A percentile compares a stretch with the other conserved stretches of the same genome.
phyloP scores from a whole-genome alignment of 257 asterid species.

The Misopates orontium region DNA sequence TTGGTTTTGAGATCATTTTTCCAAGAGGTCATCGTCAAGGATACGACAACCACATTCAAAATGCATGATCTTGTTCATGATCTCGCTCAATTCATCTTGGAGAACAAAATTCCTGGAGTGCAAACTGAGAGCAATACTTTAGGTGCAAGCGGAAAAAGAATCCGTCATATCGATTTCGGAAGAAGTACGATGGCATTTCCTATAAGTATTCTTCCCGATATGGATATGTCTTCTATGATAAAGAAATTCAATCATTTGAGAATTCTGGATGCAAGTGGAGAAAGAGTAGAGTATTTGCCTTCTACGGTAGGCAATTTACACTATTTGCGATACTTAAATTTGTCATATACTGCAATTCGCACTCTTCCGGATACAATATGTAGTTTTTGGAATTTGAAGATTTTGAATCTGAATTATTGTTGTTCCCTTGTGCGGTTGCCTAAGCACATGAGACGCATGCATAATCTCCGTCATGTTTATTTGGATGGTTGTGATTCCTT shows the following conservation, averaged over 20 bases:
- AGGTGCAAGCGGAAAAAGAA: neutral
- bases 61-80: slow-evolving; percentile 35
- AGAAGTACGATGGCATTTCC: neutral
- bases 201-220: neutral
- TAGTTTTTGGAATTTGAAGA: too few relatives aligned
- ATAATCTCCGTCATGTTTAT: slow-evolving; percentile 35
- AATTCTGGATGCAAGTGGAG: slow-evolving; percentile 23
- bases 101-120: slow-evolving; percentile 4
- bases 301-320: too few relatives aligned
- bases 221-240: slow-evolving; percentile 1
- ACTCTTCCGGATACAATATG: too few relatives aligned
- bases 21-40: slow-evolving; percentile 13
- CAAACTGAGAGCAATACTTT: neutral
- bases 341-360: too few relatives aligned
- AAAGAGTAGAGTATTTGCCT: too few relatives aligned
- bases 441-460: slow-evolving; percentile 18
- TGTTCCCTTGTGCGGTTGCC: slow-evolving; percentile 21
- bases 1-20: slow-evolving; percentile 27
- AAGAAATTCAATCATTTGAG: slow-evolving; percentile 4
- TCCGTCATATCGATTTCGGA: slow-evolving; percentile 11
- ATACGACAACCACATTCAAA: slow-evolving; percentile 9
- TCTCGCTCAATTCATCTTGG: slow-evolving; percentile 21
- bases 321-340: too few relatives aligned
- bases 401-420: too few relatives aligned
- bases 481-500: slow-evolving; percentile 19